phyloP scores from a whole-genome alignment of 768 basidiomycete genomes.

The Kwoniella sp. region DNA sequence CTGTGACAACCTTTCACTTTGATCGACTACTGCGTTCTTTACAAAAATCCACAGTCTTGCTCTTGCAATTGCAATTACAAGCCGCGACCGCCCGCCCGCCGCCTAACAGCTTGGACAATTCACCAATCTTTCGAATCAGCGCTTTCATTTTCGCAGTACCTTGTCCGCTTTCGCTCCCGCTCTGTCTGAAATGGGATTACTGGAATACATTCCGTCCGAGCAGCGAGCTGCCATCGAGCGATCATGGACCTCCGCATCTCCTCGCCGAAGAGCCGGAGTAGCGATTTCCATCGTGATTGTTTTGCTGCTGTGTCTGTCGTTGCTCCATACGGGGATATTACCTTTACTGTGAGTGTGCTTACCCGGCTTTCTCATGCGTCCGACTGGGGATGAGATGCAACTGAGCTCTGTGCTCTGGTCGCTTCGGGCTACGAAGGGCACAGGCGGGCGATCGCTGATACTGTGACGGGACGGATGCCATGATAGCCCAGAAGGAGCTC shows the following conservation, averaged over 20 bases:
- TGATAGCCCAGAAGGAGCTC: not conserved
- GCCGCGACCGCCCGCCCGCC: too few species aligned
- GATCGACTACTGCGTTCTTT: too few species aligned
- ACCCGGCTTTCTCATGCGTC: not conserved
- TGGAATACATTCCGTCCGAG: constrained; percentile 11
- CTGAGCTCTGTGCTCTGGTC: too few species aligned
- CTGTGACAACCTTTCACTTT: too few species aligned
- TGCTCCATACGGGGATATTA: not conserved
- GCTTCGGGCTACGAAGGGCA: not conserved
- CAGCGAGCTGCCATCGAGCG: not conserved
- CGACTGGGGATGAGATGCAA: not conserved
- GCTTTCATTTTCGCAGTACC: not conserved
- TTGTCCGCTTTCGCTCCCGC: too few species aligned
- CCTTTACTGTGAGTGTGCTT: not conserved
- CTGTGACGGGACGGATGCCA: not conserved
- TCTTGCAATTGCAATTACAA: too few species aligned
- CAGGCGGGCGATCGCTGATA: not conserved
- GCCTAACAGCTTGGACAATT: too few species aligned
- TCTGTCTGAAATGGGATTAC: constrained; percentile 9
- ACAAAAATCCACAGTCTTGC: too few species aligned
- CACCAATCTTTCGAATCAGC: too few species aligned
- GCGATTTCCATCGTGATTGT: not conserved
- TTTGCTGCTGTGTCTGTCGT: not conserved
- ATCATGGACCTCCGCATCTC: not conserved
- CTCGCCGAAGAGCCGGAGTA: constrained; percentile 2